Conservation (phyloP, 2,329 filamentous ascomycete genomes). For the Ceratocystis eucalypticola region DNA sequence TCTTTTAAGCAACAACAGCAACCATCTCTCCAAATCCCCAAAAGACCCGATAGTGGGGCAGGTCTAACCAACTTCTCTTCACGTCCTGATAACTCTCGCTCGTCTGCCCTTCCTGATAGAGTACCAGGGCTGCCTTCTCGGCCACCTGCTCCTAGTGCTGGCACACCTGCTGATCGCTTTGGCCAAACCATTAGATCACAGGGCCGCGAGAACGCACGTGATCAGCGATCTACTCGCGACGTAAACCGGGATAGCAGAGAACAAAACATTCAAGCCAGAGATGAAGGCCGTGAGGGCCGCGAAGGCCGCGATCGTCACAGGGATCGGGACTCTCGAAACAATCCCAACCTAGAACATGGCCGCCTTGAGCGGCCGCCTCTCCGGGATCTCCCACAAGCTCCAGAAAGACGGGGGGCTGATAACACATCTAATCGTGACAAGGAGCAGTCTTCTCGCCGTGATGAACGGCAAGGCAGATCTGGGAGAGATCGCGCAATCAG, state of each 20-base stretch:
- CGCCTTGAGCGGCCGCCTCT: constrained; percentile 20
- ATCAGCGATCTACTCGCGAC: constrained; percentile 11
- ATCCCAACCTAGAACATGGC: constrained; percentile 13
- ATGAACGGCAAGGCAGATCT: constrained; percentile 22
- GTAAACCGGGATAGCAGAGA: constrained; percentile 10
- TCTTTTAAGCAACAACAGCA: constrained; percentile 26
- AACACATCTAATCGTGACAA: constrained; percentile 9
- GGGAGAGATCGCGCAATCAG: constrained; percentile 22
- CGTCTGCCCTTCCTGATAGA: neutral
- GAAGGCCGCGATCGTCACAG: constrained; percentile 12
- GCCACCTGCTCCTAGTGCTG: constrained; percentile 20
- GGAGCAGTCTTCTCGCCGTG: constrained; percentile 13
- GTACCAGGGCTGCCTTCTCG: constrained; percentile 15
- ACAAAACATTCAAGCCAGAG: neutral
- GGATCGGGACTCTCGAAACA: constrained; percentile 15
- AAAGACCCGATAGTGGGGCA: constrained; percentile 13
- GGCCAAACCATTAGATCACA: neutral
- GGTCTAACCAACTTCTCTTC: neutral
- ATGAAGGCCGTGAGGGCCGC: neutral
- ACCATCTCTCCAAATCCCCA: constrained; percentile 11
- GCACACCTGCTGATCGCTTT: constrained; percentile 12
- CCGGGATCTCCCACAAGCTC: constrained; percentile 32
- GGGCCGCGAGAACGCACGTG: constrained; percentile 8
- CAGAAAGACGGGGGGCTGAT: constrained; percentile 33
- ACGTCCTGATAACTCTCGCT: neutral